These are phyloP conservation scores for Penicillium parvum DNA, from an alignment of 495 filamentous ascomycete genomes.

Conservation along the genomic window DNA sequence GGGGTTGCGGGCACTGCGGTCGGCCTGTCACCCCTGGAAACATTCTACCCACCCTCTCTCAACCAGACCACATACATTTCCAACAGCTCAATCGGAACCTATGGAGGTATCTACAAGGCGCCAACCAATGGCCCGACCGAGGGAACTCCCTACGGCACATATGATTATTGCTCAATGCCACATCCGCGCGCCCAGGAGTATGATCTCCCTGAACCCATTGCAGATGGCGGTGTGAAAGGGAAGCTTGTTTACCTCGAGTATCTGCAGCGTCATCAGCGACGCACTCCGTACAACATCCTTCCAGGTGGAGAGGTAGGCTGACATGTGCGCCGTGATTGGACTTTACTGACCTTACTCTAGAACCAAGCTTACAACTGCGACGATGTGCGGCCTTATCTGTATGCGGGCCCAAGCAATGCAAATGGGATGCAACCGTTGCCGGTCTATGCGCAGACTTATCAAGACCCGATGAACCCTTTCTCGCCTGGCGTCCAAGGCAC, in stretches of 20 bases:
- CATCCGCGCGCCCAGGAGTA: slow-evolving; percentile 39
- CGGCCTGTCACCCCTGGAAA: slow-evolving; percentile 21
- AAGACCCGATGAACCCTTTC: slow-evolving; percentile 38
- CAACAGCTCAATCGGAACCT: slow-evolving; percentile 35
- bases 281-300: slow-evolving; percentile 41
- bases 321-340: not conserved
- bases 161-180: slow-evolving; percentile 46
- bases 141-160: slow-evolving; percentile 23
- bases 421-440: slow-evolving; percentile 25
- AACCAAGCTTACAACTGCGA: slow-evolving; percentile 42
- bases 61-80: slow-evolving; percentile 38
- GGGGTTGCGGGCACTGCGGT: slow-evolving; percentile 7
- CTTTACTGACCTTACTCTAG: slow-evolving; percentile 14
- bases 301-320: slow-evolving; percentile 37
- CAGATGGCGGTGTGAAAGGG: slow-evolving; percentile 25
- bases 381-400: slow-evolving; percentile 36
- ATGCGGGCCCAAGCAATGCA: slow-evolving; percentile 22
- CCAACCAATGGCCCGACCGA: slow-evolving; percentile 24
- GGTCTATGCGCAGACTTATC: slow-evolving; percentile 40
- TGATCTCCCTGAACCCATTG: slow-evolving; percentile 24
- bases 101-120: slow-evolving; percentile 40
- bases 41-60: slow-evolving; percentile 38
- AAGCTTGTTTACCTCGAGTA: slow-evolving; percentile 40
- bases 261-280: slow-evolving; percentile 40
- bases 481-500: slow-evolving; percentile 32